Evolutionary conservation across 192 early-diverging fungal genomes (phyloP), one percentile per base, ranked within the genome.

Genomic region (Backusella australiensis): DNA sequence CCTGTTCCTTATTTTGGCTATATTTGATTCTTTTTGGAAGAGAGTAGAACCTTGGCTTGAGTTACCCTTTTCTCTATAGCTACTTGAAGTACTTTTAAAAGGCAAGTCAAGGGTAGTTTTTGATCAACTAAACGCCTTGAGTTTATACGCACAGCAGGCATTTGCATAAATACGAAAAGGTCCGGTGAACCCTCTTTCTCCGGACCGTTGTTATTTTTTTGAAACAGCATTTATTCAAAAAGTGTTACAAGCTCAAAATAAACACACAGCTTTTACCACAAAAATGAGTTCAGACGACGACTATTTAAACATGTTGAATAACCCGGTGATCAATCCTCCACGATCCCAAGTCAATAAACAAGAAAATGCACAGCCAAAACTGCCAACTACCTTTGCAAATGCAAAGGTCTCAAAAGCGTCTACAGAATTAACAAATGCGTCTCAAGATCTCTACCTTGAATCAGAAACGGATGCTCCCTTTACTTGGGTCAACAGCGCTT

Each of bases 321-420:
- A 72, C 42, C 70, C 70, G 17, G 42, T 72, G 11, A 72, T 72
- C 38, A 72, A 72, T 9, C 70, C 70, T 32, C 44, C 70, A 44
- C 6, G 39, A 36, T 36, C 32, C 6, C 67, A 68, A 19, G 41
- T 6, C 39, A 44, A 38, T 34, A 42, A 23, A n/a, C 34, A 42
- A 41, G 69, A 71, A 1, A 38, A n/a, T 21, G 26, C 19, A 29
- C 15, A n/a, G 7, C 26, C 41, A 11, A 34, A 42, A 35, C 35
- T 26, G 2, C 68, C 38, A 8, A 0, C 41, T 0, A 14, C 70
- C 5, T 46, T 46, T 23, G 42, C 39, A 14, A 15, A 32, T 46
- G 70, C 70, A 39, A 63, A 63, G 4, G 56, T 63, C 23, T 32
- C 41, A 6, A 72, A 14, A n/a, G 70, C 70, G 11, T 44, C 39